Conservation (phyloP, 2,329 filamentous ascomycete species). For the Rhynchosporium graminicola region DNA sequence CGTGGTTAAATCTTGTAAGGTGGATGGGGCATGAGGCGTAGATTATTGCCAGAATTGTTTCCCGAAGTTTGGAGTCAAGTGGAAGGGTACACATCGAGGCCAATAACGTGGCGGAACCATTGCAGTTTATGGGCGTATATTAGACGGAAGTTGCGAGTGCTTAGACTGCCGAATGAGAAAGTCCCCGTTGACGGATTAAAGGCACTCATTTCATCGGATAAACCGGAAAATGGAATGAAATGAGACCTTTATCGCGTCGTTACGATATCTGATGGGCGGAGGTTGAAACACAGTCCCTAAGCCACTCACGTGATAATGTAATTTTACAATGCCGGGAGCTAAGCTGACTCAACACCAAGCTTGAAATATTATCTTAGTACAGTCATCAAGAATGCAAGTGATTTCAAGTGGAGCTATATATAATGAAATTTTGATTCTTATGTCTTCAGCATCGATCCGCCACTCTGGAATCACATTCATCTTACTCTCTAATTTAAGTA, state of each 20-base stretch:
- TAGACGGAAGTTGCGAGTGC: background rate
- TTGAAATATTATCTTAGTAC: too few relatives aligned
- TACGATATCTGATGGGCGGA: too few relatives aligned
- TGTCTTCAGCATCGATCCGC: too few relatives aligned
- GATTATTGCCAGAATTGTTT: slow-evolving; percentile 7
- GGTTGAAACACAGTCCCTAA: too few relatives aligned
- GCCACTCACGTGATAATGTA: too few relatives aligned
- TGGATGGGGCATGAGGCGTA: background rate
- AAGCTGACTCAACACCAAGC: too few relatives aligned
- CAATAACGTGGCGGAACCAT: slow-evolving; percentile 1
- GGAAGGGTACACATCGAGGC: background rate
- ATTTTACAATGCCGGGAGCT: background rate
- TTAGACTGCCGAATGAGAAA: slow-evolving; percentile 1
- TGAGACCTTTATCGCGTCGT: too few relatives aligned
- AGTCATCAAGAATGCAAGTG: too few relatives aligned
- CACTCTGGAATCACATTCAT: too few relatives aligned
- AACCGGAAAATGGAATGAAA: background rate
- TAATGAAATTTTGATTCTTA: too few relatives aligned
- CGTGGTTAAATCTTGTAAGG: background rate
- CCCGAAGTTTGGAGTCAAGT: background rate
- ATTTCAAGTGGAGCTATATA: too few relatives aligned
- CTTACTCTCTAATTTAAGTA: too few relatives aligned
- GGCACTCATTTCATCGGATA: background rate
- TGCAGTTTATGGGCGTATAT: slow-evolving; percentile 10
- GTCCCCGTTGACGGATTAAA: background rate